Evolutionary conservation across 2,329 filamentous ascomycete species (phyloP), one percentile per base, ranked within the genome.

Genomic region (Botrytis squamosa): DNA sequence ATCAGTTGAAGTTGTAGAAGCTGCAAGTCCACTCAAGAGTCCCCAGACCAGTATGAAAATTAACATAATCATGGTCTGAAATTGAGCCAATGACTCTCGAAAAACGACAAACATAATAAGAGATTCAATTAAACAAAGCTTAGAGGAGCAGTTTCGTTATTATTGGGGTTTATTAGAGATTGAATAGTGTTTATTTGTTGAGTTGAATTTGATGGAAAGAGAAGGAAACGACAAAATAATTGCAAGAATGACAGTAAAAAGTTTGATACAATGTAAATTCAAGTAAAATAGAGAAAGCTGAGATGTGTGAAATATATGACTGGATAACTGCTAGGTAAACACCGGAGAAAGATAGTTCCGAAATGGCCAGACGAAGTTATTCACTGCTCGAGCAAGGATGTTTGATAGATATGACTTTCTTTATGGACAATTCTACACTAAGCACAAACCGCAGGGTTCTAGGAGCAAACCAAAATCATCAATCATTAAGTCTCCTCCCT

Each of bases 261-360:
- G 29, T 18, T 29, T 42, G 36, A 57, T 42, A 38, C 9, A 38
- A 33, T 2, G 18, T 44, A 16, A 18, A 25, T 40, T 1, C 42
- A 22, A 33, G 6, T 10, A 33, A 4, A 10, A 69, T 33, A 57
- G 14, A 22, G 25, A 55, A n/a, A 68, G 4, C 20, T 55, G 20
- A 40, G 40, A 57, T 1, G 7, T 42, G 18, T 22, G 18, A 33
- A 4, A 25, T 55, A 29, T 57, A 29, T 42, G 36, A 57, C 36
- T 57, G 9, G 3, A 57, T 42, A 22, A 57, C 9, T 52, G 25
- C n/a, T 4, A n/a, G 7, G 22, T 67, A 29, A 33, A 68, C 10
- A 42, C 36, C 36, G 65, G 65, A 40, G 25, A 57, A 42, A 68
- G 36, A 68, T 57, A 40, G 25, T 68, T 68, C 65, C 25, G 36